phyloP scores from a whole-genome alignment of 306 rosid genomes.

The Elaeagnus macrophylla region DNA sequence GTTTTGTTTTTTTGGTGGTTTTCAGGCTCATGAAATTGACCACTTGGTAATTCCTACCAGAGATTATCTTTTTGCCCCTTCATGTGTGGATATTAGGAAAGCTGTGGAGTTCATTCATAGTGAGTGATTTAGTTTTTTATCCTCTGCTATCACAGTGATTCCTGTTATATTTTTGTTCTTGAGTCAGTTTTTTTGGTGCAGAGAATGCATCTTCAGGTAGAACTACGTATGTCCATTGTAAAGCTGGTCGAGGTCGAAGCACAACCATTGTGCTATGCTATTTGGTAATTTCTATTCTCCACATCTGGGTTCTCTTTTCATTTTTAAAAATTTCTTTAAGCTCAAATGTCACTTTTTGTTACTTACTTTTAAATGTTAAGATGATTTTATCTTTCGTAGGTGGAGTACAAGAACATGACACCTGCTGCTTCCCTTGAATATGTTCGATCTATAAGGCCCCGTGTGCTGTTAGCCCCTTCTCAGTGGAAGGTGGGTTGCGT shows the following conservation, averaged over 20 bases:
- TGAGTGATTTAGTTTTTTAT: constrained; percentile 24
- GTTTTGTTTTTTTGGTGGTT: constrained; percentile 20
- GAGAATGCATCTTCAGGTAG: constrained; percentile 58
- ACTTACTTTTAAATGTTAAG: constrained; percentile 1
- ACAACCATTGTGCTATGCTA: constrained; percentile 94
- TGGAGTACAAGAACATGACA: constrained; percentile 76
- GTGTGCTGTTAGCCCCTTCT: constrained; percentile 81
- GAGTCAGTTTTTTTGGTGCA: constrained; percentile 17
- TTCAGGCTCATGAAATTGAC: constrained; percentile 85
- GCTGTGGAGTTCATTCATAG: constrained; percentile 93
- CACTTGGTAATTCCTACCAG: constrained; percentile 90
- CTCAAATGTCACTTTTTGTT: constrained; percentile 5
- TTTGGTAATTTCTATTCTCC: constrained; percentile 47
- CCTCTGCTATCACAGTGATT: constrained; percentile 6
- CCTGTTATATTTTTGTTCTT: constrained; percentile 4
- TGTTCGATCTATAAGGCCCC: constrained; percentile 81
- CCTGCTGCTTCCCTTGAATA: constrained; percentile 74
- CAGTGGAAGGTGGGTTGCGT: constrained; percentile 68
- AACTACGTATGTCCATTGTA: constrained; percentile 94
- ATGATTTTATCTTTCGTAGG: constrained; percentile 36
- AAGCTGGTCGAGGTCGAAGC: constrained; percentile 97
- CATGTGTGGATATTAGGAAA: constrained; percentile 62
- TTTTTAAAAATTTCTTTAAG: constrained; percentile 1
- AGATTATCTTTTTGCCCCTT: constrained; percentile 95
- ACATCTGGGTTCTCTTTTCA: neutral